A percentile compares a stretch with the other conserved stretches of the same genome.
These are phyloP conservation scores for Ophiosphaerella narmari DNA, from an alignment of 2,329 filamentous ascomycete species.

Conservation along the genomic window DNA sequence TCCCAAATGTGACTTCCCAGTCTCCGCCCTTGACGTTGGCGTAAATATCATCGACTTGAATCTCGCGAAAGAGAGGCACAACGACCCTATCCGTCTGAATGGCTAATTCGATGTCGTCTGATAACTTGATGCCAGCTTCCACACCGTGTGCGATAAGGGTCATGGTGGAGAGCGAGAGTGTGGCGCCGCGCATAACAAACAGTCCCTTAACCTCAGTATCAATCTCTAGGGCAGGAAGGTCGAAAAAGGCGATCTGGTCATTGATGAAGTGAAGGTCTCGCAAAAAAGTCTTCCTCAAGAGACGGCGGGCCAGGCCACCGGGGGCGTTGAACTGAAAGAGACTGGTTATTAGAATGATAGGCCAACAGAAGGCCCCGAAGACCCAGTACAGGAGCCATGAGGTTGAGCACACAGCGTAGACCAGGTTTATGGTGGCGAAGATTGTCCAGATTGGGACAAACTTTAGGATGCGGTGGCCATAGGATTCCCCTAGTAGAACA, in stretches of 20 bases:
- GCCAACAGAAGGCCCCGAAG: slow-evolving; percentile 51
- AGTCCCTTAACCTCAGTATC: slow-evolving; percentile 59
- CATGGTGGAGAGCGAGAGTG: slow-evolving; percentile 56
- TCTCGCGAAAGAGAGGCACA: slow-evolving; percentile 55
- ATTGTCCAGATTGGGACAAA: slow-evolving; percentile 54
- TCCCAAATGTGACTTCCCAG: slow-evolving; percentile 56
- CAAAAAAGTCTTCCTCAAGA: slow-evolving; percentile 44
- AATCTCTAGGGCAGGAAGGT: slow-evolving; percentile 59
- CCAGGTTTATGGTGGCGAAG: slow-evolving; percentile 52
- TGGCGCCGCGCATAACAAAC: slow-evolving; percentile 58
- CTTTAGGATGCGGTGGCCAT: slow-evolving; percentile 49
- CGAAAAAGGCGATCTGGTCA: slow-evolving; percentile 57
- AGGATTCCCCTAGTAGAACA: slow-evolving; percentile 43
- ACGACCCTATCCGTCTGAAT: slow-evolving; percentile 56
- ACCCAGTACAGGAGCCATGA: slow-evolving; percentile 58
- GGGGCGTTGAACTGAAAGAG: slow-evolving; percentile 53
- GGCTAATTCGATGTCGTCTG: slow-evolving; percentile 59
- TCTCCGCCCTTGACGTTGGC: slow-evolving; percentile 60
- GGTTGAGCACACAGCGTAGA: slow-evolving; percentile 54
- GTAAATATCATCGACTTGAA: slow-evolving; percentile 59
- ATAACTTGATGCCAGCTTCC: slow-evolving; percentile 58
- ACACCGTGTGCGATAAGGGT: slow-evolving; percentile 58
- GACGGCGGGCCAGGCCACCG: slow-evolving; percentile 44
- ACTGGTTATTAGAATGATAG: slow-evolving; percentile 49
- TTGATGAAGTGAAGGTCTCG: slow-evolving; percentile 56